A percentile compares a stretch with the other conserved stretches of the same genome.
These are phyloP conservation scores for Phytophthora parvispora DNA, from an alignment of 352 stramenopile species.

Conservation along the genomic window DNA sequence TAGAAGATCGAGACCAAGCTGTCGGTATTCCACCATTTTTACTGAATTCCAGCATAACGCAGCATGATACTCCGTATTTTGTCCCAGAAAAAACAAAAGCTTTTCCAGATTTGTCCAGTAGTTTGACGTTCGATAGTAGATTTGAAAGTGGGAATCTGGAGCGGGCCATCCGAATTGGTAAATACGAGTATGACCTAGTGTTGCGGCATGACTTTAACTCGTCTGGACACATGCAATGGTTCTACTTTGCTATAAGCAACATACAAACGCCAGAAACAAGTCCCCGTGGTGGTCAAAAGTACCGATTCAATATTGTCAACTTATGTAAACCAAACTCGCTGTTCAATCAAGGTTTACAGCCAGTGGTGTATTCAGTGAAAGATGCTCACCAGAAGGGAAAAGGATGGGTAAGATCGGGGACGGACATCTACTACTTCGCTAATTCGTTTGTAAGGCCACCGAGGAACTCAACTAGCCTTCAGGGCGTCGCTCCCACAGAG, in stretches of 20 bases:
- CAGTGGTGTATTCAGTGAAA: constrained; percentile 88
- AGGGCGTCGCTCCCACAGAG: constrained; percentile 6
- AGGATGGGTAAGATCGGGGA: constrained; percentile 83
- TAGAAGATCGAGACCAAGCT: constrained; percentile 20
- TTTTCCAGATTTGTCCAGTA: constrained; percentile 23
- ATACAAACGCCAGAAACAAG: constrained; percentile 21
- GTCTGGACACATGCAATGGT: constrained; percentile 92
- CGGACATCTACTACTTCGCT: constrained; percentile 90
- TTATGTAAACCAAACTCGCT: constrained; percentile 94
- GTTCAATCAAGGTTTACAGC: constrained; percentile 93
- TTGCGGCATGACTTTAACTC: constrained; percentile 91
- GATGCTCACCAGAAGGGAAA: constrained; percentile 60
- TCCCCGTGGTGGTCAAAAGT: constrained; percentile 41
- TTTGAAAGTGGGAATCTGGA: constrained; percentile 96
- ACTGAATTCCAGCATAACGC: constrained; percentile 11
- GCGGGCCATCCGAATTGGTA: constrained; percentile 82
- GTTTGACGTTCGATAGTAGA: constrained; percentile 92
- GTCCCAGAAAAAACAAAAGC: constrained; percentile 36
- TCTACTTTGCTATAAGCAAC: constrained; percentile 95
- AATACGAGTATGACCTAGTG: constrained; percentile 93
- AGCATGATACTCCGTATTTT: constrained; percentile 42
- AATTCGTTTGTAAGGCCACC: constrained; percentile 64
- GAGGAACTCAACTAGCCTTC: constrained; percentile 14
- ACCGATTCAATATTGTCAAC: constrained; percentile 95
- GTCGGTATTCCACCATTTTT: constrained; percentile 31